phyloP scores from a whole-genome alignment of 768 basidiomycete species.

The Tephrocybe sp. region DNA sequence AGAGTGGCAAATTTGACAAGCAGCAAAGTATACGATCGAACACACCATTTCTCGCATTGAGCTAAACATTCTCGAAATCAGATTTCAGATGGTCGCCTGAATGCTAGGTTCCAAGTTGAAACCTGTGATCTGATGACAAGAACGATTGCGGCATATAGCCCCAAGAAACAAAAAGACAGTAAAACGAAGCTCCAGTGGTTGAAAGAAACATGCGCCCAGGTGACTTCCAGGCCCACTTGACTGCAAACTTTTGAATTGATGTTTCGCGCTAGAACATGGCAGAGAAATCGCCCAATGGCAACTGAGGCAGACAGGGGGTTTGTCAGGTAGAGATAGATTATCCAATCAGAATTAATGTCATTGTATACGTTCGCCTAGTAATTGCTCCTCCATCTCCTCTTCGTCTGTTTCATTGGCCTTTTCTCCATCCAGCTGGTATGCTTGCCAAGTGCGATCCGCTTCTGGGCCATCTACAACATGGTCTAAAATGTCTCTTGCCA shows the following conservation, averaged over 20 bases:
- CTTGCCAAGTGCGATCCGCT: constrained; percentile 60
- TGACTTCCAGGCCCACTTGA: constrained; percentile 11
- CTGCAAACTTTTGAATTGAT: background rate
- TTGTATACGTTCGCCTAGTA: constrained; percentile 29
- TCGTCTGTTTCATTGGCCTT: constrained; percentile 46
- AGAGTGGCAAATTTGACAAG: constrained; percentile 1
- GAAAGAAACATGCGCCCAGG: constrained; percentile 54
- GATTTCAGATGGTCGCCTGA: constrained; percentile 32
- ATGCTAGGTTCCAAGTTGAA: constrained; percentile 47
- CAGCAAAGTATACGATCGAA: constrained; percentile 8
- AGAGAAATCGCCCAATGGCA: constrained; percentile 12
- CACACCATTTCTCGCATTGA: background rate
- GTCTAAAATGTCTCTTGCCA: constrained; percentile 60
- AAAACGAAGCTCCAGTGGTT: constrained; percentile 51
- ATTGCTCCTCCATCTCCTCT: constrained; percentile 55
- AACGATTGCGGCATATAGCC: constrained; percentile 34
- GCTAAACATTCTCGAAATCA: background rate
- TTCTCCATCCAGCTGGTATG: constrained; percentile 49
- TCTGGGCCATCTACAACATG: constrained; percentile 72
- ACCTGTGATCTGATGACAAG: constrained; percentile 49
- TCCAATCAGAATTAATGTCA: too few relatives aligned
- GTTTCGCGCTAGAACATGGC: constrained; percentile 1
- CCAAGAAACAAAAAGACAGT: constrained; percentile 31
- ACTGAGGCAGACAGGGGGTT: background rate
- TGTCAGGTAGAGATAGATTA: too few relatives aligned